A percentile compares a stretch with the other conserved stretches of the same genome.
Conservation (phyloP, 352 stramenopile species). For the Globisporangium nagaii region DNA sequence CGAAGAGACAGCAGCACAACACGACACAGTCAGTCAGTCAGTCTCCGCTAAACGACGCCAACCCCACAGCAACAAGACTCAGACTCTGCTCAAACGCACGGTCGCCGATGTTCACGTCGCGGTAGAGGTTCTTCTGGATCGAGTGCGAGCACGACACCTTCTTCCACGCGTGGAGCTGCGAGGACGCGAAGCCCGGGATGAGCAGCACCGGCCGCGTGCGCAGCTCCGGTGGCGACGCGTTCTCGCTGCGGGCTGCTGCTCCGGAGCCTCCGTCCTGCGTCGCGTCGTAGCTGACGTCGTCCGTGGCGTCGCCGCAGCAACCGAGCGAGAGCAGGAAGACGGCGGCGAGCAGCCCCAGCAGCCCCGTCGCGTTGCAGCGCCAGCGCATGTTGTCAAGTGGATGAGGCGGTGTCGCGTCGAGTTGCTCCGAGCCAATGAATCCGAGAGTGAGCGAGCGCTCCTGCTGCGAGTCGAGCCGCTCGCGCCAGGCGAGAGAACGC, state of each 20-base stretch:
- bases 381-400: background rate
- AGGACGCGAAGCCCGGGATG: constrained; percentile 73
- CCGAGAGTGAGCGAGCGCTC: background rate
- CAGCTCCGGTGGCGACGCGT: background rate
- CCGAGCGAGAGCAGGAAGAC: constrained; percentile 16
- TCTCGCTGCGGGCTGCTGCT: background rate
- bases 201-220: constrained; percentile 58
- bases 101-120: constrained; percentile 71
- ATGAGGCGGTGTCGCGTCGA: background rate
- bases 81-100: constrained; percentile 26
- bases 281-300: background rate
- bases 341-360: constrained; percentile 11
- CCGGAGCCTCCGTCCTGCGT: background rate
- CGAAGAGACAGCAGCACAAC: background rate
- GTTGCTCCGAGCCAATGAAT: background rate
- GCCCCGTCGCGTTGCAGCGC: constrained; percentile 6
- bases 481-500: no score
- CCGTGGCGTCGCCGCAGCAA: background rate
- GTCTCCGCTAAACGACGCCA: background rate
- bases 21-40: background rate
- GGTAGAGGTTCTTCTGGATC: constrained; percentile 76
- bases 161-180: constrained; percentile 72
- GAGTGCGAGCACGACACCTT: constrained; percentile 43
- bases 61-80: background rate
- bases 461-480: no score